Conservation (phyloP, 129 eudicot genomes). For the Logfia minima region DNA sequence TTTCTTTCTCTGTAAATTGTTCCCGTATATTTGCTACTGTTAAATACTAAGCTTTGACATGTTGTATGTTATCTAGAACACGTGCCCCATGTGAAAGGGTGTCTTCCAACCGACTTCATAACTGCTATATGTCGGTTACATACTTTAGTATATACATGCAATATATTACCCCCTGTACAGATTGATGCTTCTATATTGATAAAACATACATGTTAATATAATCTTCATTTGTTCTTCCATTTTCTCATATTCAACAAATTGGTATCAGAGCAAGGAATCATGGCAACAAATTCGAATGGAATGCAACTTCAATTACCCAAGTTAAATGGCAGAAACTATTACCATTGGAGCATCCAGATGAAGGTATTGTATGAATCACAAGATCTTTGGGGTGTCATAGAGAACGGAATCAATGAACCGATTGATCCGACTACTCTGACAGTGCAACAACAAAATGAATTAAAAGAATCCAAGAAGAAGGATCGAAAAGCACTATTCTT, state of each 20-base stretch:
- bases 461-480: neutral
- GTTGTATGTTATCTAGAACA: too few relatives aligned
- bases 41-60: too few relatives aligned
- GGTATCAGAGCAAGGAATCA: neutral
- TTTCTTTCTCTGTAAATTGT: slow-evolving; percentile 1
- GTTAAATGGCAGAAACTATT: slow-evolving; percentile 13
- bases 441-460: neutral
- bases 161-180: too few relatives aligned
- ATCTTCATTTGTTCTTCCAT: too few relatives aligned
- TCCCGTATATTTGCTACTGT: neutral
- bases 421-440: neutral
- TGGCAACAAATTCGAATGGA: neutral
- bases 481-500: neutral
- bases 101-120: too few relatives aligned
- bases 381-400: slow-evolving; percentile 21
- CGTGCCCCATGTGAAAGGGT: too few relatives aligned
- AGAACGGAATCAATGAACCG: neutral
- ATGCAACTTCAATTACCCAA: neutral
- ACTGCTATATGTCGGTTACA: too few relatives aligned
- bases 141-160: too few relatives aligned
- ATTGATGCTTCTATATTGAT: too few relatives aligned
- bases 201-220: too few relatives aligned
- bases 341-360: slow-evolving; percentile 18
- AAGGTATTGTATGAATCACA: slow-evolving; percentile 18
- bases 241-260: neutral